Base-by-base conservation (phyloP, 2,329 filamentous ascomycete species). In the Talaromyces sp. region DNA sequence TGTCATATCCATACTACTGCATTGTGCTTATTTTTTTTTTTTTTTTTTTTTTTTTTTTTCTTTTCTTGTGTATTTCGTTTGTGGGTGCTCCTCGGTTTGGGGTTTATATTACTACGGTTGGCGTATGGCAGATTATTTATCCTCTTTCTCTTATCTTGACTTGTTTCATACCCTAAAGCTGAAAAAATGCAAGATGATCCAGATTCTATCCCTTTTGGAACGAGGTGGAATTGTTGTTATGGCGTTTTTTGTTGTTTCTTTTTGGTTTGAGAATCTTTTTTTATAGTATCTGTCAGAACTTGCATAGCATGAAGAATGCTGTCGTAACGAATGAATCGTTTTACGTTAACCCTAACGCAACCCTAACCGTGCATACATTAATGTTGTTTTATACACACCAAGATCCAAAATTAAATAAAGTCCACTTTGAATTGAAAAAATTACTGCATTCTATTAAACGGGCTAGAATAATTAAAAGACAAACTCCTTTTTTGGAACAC, bases 1-100 rank as follows among this genome's bases (percentile, higher is more conserved):
- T 39, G 30, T 58, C 36, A 42, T 19, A 53, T 55, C 10, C 49
- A 27, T 33, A 17, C 17, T 52, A 39, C 49, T 53, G 42, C 56
- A 62, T 62, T 44, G 42, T 59, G 57, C 57, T 56, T 62, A 55
- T 54, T 32, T 49, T 39, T 39, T 53, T 28, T 55, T 53, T 28
- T 27, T 57, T 39, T 53, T 28, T 55, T 53, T 28, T 27, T 57
- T 54, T 32, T 49, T 39, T 39, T 53, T 28, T 55, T 53, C 27
- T 27, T 57, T 55, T 22, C 25, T 51, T 36, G 27, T 56, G 39
- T 47, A 33, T 51, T 51, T 55, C 47, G 22, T 28, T 33, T 33
- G n/a, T 47, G 11, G 44, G 44, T 47, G 44, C 44, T 47, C 44
- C 44, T 47, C 9, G 44, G 22, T 47, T 22, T 25, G n/a, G 44